These are phyloP conservation scores for Sorghum bicolor DNA, from an alignment of 176 grass and related monocot species.

Conservation along the genomic window DNA sequence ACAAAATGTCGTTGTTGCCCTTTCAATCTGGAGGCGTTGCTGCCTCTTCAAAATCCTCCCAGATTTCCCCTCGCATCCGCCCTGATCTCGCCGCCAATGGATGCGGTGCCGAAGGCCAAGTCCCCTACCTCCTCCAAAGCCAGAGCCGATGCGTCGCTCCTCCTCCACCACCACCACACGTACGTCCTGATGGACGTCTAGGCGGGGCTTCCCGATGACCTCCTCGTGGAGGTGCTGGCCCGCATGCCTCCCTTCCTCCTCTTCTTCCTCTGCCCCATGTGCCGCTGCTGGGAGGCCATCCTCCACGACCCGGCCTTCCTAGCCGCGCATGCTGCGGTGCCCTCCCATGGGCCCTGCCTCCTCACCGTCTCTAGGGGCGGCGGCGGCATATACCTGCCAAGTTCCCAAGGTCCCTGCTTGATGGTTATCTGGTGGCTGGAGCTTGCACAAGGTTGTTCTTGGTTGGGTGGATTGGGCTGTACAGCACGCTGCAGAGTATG, in stretches of 20 bases:
- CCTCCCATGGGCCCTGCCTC: constrained; percentile 82
- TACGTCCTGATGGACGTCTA: constrained; percentile 84
- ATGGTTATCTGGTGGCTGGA: constrained; percentile 93
- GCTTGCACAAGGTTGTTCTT: constrained; percentile 68
- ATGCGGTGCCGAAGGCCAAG: not conserved
- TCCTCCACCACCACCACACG: constrained; percentile 24
- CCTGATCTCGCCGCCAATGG: constrained; percentile 29
- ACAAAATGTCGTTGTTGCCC: no score
- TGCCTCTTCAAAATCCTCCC: constrained; percentile 18
- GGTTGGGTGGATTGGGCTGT: constrained; percentile 83
- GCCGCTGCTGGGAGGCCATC: constrained; percentile 63
- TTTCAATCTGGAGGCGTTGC: no score
- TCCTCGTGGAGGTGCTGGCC: constrained; percentile 77
- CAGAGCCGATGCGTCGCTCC: not conserved
- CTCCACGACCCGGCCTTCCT: constrained; percentile 73
- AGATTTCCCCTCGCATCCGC: not conserved
- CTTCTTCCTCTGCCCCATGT: constrained; percentile 65
- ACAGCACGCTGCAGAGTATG: constrained; percentile 96
- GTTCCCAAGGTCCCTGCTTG: constrained; percentile 86
- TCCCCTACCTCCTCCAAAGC: not conserved
- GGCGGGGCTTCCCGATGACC: constrained; percentile 69
- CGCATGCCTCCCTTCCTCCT: constrained; percentile 86
- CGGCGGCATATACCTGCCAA: constrained; percentile 75
- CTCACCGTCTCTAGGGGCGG: constrained; percentile 69
- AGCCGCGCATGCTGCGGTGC: constrained; percentile 57